These are phyloP conservation scores for Lactarius akahatsu DNA, from an alignment of 768 basidiomycete species.

Conservation along the genomic window DNA sequence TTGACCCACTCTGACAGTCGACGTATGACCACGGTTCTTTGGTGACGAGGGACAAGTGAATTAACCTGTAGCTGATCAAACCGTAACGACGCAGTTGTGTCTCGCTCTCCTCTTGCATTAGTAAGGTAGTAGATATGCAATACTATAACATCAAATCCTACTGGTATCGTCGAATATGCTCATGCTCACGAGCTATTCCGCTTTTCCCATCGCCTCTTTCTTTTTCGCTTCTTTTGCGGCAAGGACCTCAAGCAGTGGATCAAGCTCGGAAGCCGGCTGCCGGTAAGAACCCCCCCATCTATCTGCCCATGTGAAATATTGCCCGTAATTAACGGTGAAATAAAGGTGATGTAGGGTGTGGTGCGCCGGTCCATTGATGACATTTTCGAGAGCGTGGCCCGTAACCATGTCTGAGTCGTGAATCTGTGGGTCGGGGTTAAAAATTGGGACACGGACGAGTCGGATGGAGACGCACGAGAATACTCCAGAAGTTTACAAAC, in stretches of 20 bases:
- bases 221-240: slow-evolving; percentile 26
- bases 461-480: slow-evolving; percentile 61
- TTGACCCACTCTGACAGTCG: neutral
- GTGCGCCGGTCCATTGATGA: slow-evolving; percentile 98
- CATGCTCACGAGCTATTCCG: slow-evolving; percentile 12
- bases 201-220: slow-evolving; percentile 19
- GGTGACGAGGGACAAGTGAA: neutral
- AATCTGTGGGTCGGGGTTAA: slow-evolving; percentile 52
- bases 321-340: slow-evolving; percentile 94
- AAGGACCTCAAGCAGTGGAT: slow-evolving; percentile 77
- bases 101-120: slow-evolving; percentile 6
- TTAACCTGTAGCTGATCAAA: neutral
- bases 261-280: slow-evolving; percentile 77
- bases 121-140: slow-evolving; percentile 16
- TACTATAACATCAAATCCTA: slow-evolving; percentile 13
- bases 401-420: slow-evolving; percentile 99
- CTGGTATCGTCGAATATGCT: neutral
- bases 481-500: slow-evolving; percentile 91
- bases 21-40: neutral
- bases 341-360: slow-evolving; percentile 97
- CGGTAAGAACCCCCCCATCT: slow-evolving; percentile 82
- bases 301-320: slow-evolving; percentile 99
- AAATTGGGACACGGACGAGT: neutral
- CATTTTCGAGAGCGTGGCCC: slow-evolving; percentile 78
- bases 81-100: neutral